Base-by-base conservation (phyloP, 139 green algal genomes). In the Chlamydomonas sp. region DNA sequence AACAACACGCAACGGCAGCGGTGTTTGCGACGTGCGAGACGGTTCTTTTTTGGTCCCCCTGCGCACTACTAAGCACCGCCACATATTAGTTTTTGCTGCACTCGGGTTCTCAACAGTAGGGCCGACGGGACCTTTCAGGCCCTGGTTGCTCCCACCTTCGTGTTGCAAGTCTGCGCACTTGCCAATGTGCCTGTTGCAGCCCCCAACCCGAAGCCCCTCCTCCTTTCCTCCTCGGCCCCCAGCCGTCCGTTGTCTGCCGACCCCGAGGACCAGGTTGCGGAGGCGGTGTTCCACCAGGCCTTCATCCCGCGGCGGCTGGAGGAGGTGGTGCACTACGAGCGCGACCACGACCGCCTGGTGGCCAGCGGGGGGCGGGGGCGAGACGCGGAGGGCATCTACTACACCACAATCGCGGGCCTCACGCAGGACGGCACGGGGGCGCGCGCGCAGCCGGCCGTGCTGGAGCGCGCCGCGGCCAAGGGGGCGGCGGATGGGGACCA, bases 251-350 rank as follows among this genome's bases (percentile, higher is more conserved):
- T 90, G 16, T 80, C 86, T n/a, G 67, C 67, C 1, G 85, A 57
- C 60, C 85, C 91, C 1, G 91, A 96, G 73, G 91, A 91, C 3
- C 75, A 94, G 75, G 89, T 96, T 61, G 90, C 88, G 4, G 94
- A 93, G 18, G 90, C 89, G 9, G 94, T 98, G 60, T 98, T 98
- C 74, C 81, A 94, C 79, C 95, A 99, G 89, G 95, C 97, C 15
- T 99, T 97, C 94, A 99, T 99, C 84, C 98, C 98, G 3, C 93
- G 94, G 59, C 91, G 92, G 76, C 91, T 99, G 80, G 96, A 98
- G 17, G 95, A 99, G 89, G 97, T 99, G 60, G 71, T 91, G 15
- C 80, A 98, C 85, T 97, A 96, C 86, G 97, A 99, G 93, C 87
- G 94, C 2, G 97, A 99, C 85, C 90, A 95, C 49, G 92, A 96